phyloP scores from a whole-genome alignment of 2,329 filamentous ascomycete genomes.

The Monosporascus sp. region DNA sequence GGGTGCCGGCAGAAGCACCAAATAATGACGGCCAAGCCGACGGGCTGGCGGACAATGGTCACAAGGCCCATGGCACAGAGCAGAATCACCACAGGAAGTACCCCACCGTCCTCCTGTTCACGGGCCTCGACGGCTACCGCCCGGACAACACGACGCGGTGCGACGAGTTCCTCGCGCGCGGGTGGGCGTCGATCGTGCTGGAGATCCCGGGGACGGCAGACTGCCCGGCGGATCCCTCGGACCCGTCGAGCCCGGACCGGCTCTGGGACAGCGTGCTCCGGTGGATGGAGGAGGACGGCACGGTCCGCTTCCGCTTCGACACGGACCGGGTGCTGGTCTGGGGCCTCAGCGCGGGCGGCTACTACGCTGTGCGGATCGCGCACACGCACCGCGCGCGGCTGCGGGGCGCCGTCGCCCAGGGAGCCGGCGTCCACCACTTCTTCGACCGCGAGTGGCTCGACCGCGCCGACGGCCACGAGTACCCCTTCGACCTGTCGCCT shows the following conservation, averaged over 20 bases:
- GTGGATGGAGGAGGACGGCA: slow-evolving; percentile 45
- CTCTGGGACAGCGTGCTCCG: slow-evolving; percentile 58
- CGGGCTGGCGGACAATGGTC: not conserved
- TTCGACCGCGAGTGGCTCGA: slow-evolving; percentile 56
- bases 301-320: slow-evolving; percentile 39
- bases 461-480: slow-evolving; percentile 61
- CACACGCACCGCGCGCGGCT: slow-evolving; percentile 58
- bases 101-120: slow-evolving; percentile 53
- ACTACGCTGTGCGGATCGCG: slow-evolving; percentile 63
- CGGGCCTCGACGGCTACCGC: slow-evolving; percentile 58
- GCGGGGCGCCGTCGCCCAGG: slow-evolving; percentile 55
- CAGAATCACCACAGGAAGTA: slow-evolving; percentile 15
- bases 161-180: slow-evolving; percentile 57
- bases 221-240: slow-evolving; percentile 58
- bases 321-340: slow-evolving; percentile 54
- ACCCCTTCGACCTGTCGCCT: slow-evolving; percentile 53
- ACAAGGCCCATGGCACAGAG: not conserved
- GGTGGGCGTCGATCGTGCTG: slow-evolving; percentile 58
- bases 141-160: slow-evolving; percentile 58
- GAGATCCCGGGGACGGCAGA: slow-evolving; percentile 67
- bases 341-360: slow-evolving; percentile 63
- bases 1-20: slow-evolving; percentile 44
- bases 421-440: slow-evolving; percentile 59
- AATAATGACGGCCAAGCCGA: not conserved
- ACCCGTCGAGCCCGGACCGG: slow-evolving; percentile 55